Conservation (phyloP, 768 basidiomycete species). For the Mycena galopus region DNA sequence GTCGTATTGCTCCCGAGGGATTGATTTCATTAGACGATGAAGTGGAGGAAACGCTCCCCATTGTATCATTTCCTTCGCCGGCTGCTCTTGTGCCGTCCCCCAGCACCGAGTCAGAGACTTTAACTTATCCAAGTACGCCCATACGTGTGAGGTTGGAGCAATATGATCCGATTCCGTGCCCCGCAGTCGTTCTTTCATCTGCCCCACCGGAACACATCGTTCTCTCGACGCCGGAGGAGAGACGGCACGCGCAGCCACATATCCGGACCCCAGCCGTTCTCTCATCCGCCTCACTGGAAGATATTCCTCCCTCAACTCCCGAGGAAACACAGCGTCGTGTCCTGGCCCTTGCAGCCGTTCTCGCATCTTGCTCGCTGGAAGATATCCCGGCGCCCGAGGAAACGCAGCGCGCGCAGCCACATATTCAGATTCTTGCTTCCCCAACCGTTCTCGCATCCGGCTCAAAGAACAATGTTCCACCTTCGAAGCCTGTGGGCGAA, state of each 20-base stretch:
- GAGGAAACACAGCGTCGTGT: not conserved
- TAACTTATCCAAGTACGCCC: not conserved
- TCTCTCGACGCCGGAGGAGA: too few relatives aligned
- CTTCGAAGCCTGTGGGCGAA: not conserved
- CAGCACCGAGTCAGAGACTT: not conserved
- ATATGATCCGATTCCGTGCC: too few relatives aligned
- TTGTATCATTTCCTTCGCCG: not conserved
- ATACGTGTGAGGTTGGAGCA: too few relatives aligned
- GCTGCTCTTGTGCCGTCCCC: not conserved
- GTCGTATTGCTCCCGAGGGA: not conserved
- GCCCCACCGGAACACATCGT: too few relatives aligned
- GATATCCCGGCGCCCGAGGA: not conserved
- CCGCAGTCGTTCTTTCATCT: too few relatives aligned
- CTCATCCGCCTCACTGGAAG: not conserved
- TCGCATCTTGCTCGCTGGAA: not conserved
- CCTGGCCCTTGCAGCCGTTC: too few relatives aligned
- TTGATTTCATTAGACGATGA: constrained; percentile 1
- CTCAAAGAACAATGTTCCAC: not conserved
- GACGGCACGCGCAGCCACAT: not conserved
- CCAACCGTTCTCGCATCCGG: not conserved
- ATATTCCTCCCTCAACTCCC: not conserved
- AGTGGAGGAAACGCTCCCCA: not conserved
- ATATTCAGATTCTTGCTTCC: not conserved
- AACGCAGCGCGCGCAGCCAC: not conserved
- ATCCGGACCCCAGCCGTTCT: not conserved